Conservation (phyloP, 495 filamentous ascomycete species). For the Oidiodendron maius region DNA sequence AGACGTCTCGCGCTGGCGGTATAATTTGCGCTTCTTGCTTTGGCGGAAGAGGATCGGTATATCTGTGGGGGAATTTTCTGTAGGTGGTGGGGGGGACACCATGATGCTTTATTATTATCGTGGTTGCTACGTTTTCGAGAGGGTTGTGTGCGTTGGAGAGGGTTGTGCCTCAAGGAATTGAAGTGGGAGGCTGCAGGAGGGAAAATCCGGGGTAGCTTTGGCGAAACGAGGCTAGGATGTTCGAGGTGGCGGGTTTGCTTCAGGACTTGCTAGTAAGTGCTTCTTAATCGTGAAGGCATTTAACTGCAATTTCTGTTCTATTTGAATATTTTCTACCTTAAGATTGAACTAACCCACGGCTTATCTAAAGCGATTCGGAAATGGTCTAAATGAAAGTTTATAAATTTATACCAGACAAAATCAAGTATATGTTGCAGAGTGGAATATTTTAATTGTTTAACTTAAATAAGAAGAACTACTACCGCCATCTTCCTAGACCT, state of each 20-base stretch:
- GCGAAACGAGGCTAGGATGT: neutral
- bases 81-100: neutral
- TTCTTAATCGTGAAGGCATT: too few species aligned
- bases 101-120: neutral
- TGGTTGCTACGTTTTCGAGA: neutral
- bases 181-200: neutral
- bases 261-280: neutral
- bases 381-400: too few species aligned
- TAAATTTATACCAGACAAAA: too few species aligned
- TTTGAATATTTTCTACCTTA: too few species aligned
- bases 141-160: neutral
- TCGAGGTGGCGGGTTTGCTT: neutral
- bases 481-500: too few species aligned
- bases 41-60: slow-evolving; percentile 49
- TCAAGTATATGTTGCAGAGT: too few species aligned
- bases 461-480: too few species aligned
- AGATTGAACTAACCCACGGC: too few species aligned
- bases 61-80: neutral
- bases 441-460: too few species aligned
- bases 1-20: slow-evolving; percentile 52
- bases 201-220: neutral
- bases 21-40: slow-evolving; percentile 68
- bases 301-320: too few species aligned
- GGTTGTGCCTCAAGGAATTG: neutral
- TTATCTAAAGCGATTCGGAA: too few species aligned